These are phyloP conservation scores for Scutellaria galericulata DNA, from an alignment of 257 asterid genomes.

Conservation along the genomic window DNA sequence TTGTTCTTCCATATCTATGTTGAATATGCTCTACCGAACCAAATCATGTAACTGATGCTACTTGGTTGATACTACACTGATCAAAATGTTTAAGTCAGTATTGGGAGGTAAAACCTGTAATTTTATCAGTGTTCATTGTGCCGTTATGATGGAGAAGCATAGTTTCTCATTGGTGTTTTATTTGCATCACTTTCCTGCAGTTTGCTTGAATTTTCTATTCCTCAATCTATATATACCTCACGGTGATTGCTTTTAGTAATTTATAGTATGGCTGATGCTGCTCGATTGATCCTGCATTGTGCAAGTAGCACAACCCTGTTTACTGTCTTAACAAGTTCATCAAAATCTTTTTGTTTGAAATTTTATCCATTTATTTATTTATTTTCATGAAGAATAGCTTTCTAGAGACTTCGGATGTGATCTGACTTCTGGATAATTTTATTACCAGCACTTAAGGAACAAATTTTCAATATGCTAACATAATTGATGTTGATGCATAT, in stretches of 20 bases:
- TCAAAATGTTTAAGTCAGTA: background rate
- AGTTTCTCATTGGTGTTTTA: background rate
- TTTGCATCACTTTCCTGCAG: background rate
- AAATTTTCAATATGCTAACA: slow-evolving; percentile 12
- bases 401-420: background rate
- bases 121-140: background rate
- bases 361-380: too few relatives aligned
- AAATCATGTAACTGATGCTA: slow-evolving; percentile 7
- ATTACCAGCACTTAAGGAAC: background rate
- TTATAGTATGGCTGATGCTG: too few relatives aligned
- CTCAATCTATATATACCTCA: background rate
- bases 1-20: background rate
- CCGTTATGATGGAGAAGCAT: background rate
- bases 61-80: background rate
- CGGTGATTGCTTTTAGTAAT: background rate
- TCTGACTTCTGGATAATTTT: background rate
- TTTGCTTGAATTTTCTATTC: slow-evolving; percentile 15
- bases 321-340: too few relatives aligned
- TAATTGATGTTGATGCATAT: slow-evolving; percentile 26
- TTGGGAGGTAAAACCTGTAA: background rate
- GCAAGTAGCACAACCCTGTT: too few relatives aligned
- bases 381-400: background rate
- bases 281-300: too few relatives aligned
- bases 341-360: too few relatives aligned
- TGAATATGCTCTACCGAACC: background rate